Conservation (phyloP, 345 rosid genomes). For the Psidium guajava region DNA sequence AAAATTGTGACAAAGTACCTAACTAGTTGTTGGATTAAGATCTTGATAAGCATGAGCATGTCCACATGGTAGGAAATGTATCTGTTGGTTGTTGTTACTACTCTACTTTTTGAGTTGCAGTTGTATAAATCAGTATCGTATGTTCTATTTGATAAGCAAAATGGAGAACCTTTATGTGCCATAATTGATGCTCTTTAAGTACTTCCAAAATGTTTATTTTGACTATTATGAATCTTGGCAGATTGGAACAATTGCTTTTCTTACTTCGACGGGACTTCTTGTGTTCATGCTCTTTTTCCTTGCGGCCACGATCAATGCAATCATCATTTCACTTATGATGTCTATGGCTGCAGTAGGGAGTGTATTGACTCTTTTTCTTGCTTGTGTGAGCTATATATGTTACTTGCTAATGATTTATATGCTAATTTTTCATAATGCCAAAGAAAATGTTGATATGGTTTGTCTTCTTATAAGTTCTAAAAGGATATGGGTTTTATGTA, state of each 20-base stretch:
- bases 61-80: neutral
- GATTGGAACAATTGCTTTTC: constrained; percentile 8
- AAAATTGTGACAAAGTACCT: neutral
- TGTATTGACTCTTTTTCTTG: constrained; percentile 62
- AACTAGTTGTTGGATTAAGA: neutral
- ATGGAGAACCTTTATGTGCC: neutral
- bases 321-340: constrained; percentile 59
- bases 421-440: no score
- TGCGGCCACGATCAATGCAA: constrained; percentile 69
- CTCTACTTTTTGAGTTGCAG: neutral
- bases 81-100: neutral
- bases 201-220: neutral
- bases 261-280: constrained; percentile 60
- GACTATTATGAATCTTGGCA: constrained; percentile 15
- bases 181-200: neutral
- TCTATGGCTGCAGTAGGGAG: constrained; percentile 86
- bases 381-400: no score
- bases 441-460: no score
- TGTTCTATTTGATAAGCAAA: neutral
- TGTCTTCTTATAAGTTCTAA: no score
- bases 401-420: no score
- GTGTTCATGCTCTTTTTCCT: constrained; percentile 69
- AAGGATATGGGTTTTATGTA: no score
- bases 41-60: neutral
- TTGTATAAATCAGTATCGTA: neutral